phyloP scores from a whole-genome alignment of 495 filamentous ascomycete genomes.

The Aspergillus funiculosus region DNA sequence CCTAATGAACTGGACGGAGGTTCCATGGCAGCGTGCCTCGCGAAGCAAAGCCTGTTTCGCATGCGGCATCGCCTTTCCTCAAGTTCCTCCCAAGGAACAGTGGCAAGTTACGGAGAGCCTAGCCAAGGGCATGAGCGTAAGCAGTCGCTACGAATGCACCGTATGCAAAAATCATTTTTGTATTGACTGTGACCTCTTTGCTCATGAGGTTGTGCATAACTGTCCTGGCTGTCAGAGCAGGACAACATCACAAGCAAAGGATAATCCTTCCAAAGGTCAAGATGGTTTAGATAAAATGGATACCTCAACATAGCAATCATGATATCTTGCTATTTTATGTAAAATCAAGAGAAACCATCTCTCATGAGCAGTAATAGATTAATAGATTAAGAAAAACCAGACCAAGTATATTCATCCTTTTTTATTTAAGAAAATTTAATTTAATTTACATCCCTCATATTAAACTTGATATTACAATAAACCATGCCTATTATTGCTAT shows the following conservation, averaged over 20 bases:
- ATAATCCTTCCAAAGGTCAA: constrained; percentile 9
- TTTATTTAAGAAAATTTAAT: too few species aligned
- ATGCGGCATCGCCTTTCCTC: constrained; percentile 50
- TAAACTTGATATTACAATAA: too few species aligned
- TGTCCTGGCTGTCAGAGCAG: constrained; percentile 87
- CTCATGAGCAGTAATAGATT: background rate
- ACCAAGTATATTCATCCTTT: too few species aligned
- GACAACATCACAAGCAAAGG: constrained; percentile 6
- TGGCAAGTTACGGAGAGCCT: constrained; percentile 31
- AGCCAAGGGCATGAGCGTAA: constrained; percentile 68
- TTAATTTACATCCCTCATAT: too few species aligned
- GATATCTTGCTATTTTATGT: background rate
- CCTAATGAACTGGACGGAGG: constrained; percentile 81
- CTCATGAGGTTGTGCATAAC: constrained; percentile 89
- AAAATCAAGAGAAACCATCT: too few species aligned
- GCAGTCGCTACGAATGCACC: constrained; percentile 79
- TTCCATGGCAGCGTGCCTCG: constrained; percentile 69
- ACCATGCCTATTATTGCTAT: too few species aligned
- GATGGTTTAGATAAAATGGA: constrained; percentile 29
- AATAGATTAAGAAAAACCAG: too few species aligned
- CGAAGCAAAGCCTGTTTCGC: constrained; percentile 42
- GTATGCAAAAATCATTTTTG: constrained; percentile 86
- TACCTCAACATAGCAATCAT: constrained; percentile 19
- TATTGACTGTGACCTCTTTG: constrained; percentile 94
- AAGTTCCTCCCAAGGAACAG: constrained; percentile 37